Evolutionary conservation across 805 yeast genomes (phyloP), one percentile per base, ranked within the genome.

Genomic region (Ogataea populi-albae): DNA sequence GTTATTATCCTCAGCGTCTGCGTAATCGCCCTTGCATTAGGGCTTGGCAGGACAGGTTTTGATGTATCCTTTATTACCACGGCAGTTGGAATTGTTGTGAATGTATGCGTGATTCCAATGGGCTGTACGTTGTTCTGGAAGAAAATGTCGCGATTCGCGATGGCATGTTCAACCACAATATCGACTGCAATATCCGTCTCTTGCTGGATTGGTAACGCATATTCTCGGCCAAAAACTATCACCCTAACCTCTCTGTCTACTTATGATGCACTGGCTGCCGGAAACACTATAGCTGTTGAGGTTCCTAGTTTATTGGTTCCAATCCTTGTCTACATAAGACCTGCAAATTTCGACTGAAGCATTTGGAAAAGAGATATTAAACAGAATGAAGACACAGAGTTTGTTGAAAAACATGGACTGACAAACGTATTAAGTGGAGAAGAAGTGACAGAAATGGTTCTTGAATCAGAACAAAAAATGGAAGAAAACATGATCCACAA

Each of bases 51-150:
- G 44, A 77, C 76, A 12, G 65, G 68, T 21, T 68, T 73, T 41
- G 66, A 71, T 29, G 73, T 73, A 67, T 75, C 77, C 10, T 73
- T 71, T 55, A 65, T 73, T 41, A 73, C 74, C 34, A 76, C 73
- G 37, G 54, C 68, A 47, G 68, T 68, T 66, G 78, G 79, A 29
- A 64, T 72, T 28, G 64, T 73, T 23, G 73, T 73, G 39, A 75
- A 76, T 37, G 79, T 76, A 28, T 76, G 73, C 31, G 74, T 73
- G n/a, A 56, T 73, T 38, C 75, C 78, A 5, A 59, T 71, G 34
- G 68, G 71, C 5, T 57, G 70, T 44, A 69, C 77, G 0, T 58
- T 73, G 35, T 67, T 73, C 34, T 71, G 73, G 38, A 56, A 48
- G 26, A 63, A 55, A 33, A 75, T 73, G 59, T 71, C 73, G 38